Percentiles rank a stretch among this genome's conserved stretches.
phyloP scores from a whole-genome alignment of 768 basidiomycete species.

The Leccinum rimulosum region DNA sequence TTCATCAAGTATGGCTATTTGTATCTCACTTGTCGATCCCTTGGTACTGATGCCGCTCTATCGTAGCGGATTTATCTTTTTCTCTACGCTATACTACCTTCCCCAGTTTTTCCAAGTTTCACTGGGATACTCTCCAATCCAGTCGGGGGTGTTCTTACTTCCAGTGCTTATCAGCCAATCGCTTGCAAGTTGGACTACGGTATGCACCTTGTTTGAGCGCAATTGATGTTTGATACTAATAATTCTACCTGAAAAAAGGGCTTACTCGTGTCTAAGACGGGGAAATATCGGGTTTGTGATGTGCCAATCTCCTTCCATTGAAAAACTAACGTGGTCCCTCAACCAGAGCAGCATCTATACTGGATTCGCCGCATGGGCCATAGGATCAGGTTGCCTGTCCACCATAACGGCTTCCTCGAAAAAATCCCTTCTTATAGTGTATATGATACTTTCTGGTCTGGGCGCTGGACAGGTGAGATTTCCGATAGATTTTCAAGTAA shows the following conservation, averaged over 20 bases:
- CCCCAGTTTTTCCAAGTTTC: conserved; percentile 78
- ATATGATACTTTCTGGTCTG: conserved; percentile 55
- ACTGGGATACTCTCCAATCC: conserved; percentile 62
- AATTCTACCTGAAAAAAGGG: conserved; percentile 39
- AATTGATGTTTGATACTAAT: not conserved
- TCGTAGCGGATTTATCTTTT: conserved; percentile 56
- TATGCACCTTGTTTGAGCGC: conserved; percentile 28
- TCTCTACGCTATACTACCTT: conserved; percentile 65
- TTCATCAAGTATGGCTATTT: conserved; percentile 53
- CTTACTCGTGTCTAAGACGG: conserved; percentile 59
- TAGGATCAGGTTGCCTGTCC: conserved; percentile 70
- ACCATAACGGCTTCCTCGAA: conserved; percentile 51
- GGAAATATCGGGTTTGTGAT: conserved; percentile 51
- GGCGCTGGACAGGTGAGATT: conserved; percentile 57
- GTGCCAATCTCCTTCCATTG: not conserved
- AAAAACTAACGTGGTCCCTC: not conserved
- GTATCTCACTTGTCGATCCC: not conserved
- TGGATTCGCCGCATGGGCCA: conserved; percentile 67
- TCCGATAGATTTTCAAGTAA: not conserved
- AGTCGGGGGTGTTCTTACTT: conserved; percentile 62
- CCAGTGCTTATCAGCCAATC: conserved; percentile 69
- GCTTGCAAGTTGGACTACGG: conserved; percentile 50
- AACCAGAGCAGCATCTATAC: conserved; percentile 38
- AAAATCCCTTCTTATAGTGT: conserved; percentile 53
- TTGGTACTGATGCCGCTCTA: not conserved